A percentile compares a stretch with the other conserved stretches of the same genome.
These are phyloP conservation scores for Phytopythium sindhum DNA, from an alignment of 352 stramenopile genomes.

Conservation along the genomic window DNA sequence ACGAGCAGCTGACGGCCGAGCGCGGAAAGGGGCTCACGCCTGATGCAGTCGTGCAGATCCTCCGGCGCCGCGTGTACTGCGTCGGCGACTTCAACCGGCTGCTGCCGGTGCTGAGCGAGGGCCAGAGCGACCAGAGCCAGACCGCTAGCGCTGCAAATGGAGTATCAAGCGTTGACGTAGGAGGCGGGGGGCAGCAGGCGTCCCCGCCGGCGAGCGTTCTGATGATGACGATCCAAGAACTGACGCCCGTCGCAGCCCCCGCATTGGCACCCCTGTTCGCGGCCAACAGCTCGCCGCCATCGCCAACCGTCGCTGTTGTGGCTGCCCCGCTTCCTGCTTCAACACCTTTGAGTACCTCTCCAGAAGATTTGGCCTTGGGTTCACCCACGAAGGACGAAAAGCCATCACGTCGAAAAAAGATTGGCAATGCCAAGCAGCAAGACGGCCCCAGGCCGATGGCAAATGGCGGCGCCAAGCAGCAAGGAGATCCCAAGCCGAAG, in stretches of 20 bases:
- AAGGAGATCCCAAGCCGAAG: background rate
- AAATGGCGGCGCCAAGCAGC: background rate
- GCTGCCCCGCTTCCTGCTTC: background rate
- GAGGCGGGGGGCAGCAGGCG: background rate
- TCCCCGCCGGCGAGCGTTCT: background rate
- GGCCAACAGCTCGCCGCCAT: background rate
- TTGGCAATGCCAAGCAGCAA: background rate
- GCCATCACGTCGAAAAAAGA: background rate
- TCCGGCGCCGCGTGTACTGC: background rate
- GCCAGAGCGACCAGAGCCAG: background rate
- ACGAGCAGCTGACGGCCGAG: background rate
- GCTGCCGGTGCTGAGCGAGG: constrained; percentile 1
- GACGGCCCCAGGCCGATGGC: background rate
- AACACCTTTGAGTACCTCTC: background rate
- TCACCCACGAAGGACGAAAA: background rate
- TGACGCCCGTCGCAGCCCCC: background rate
- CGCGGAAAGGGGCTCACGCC: background rate
- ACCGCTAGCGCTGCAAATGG: background rate
- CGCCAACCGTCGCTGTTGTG: background rate
- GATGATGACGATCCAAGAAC: constrained; percentile 3
- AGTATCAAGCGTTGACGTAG: background rate
- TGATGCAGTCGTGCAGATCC: background rate
- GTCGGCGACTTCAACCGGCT: constrained; percentile 2
- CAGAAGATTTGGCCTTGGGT: background rate
- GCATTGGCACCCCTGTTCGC: constrained; percentile 3